phyloP scores from a whole-genome alignment of 163 green algal species.

The Picocystis sp. region DNA sequence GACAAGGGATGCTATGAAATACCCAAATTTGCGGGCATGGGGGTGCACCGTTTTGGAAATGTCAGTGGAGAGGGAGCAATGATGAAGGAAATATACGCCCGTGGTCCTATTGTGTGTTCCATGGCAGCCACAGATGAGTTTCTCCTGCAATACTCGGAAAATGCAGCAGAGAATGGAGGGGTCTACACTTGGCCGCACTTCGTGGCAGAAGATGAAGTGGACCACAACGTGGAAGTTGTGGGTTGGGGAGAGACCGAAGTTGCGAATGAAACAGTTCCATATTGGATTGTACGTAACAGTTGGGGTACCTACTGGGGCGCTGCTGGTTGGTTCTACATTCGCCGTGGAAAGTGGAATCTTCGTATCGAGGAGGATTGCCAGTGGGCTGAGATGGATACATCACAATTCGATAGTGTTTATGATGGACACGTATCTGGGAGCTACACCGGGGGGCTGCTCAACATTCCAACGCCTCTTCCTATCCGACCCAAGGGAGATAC shows the following conservation, averaged over 20 bases:
- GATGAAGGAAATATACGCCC: slow-evolving; percentile 45
- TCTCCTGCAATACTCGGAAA: slow-evolving; percentile 34
- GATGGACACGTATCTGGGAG: too few species aligned
- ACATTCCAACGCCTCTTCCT: too few species aligned
- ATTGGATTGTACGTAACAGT: slow-evolving; percentile 58
- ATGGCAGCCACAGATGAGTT: slow-evolving; percentile 56
- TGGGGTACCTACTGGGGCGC: slow-evolving; percentile 68
- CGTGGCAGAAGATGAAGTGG: slow-evolving; percentile 32
- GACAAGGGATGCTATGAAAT: not conserved
- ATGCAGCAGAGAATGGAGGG: slow-evolving; percentile 15
- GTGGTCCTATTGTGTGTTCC: slow-evolving; percentile 51
- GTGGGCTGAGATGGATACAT: slow-evolving; percentile 10
- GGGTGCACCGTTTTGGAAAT: not conserved
- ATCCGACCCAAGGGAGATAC: too few species aligned
- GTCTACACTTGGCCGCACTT: slow-evolving; percentile 26
- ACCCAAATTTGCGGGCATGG: not conserved
- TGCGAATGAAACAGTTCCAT: slow-evolving; percentile 19
- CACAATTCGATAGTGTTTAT: too few species aligned
- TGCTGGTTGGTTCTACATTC: slow-evolving; percentile 25
- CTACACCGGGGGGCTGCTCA: too few species aligned
- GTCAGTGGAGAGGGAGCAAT: slow-evolving; percentile 28
- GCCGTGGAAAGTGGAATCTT: slow-evolving; percentile 40
- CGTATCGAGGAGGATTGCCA: slow-evolving; percentile 36
- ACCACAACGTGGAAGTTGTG: slow-evolving; percentile 69
- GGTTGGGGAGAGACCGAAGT: slow-evolving; percentile 58